Evolutionary conservation across 495 filamentous ascomycete genomes (phyloP), one percentile per base, ranked within the genome.

Genomic region (Xylaria intraflava): DNA sequence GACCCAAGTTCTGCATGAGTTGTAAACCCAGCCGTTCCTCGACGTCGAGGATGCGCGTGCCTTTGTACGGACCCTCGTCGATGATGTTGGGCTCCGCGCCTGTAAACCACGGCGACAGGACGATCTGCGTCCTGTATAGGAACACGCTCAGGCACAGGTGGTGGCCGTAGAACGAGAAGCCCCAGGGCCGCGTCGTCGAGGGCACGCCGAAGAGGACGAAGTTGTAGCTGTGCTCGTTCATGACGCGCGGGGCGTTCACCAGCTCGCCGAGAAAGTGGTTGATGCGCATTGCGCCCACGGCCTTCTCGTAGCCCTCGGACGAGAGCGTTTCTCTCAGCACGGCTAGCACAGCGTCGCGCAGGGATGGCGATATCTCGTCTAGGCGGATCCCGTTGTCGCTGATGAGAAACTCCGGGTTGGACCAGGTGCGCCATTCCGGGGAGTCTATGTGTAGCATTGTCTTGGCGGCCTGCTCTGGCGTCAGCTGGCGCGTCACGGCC

Each of bases 261-360:
- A 90, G 72, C 42, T 86, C 77, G 52, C 86, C 87, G 2, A 90
- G 78, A 73, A 89, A 90, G 57, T 83, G 81, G 70, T 90, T 90
- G 66, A 86, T 86, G 62, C 82, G 80, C 82, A 88, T 88, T 6
- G 84, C 84, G 16, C 65, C 75, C 31, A 82, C 61, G 51, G 84
- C 84, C 58, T 89, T 89, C 26, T 74, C 70, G 69, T 89, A 90
- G 35, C 87, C 86, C 57, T 83, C 80, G 0, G 78, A 72, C 0
- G 84, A 88, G 8, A 88, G 73, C 0, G 82, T 81, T 0, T 71
- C 56, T 44, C 75, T 56, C 0, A 89, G 70, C 2, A 88, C 64
- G 24, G 68, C 62, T 46, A 85, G 73, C 30, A 81, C 71, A 35
- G 78, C 65, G 26, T 70, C 66, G 29, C 79, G 77, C 22, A 72